These are phyloP conservation scores for Hygrophorus pudorinus DNA, from an alignment of 768 basidiomycete species.

Conservation along the genomic window DNA sequence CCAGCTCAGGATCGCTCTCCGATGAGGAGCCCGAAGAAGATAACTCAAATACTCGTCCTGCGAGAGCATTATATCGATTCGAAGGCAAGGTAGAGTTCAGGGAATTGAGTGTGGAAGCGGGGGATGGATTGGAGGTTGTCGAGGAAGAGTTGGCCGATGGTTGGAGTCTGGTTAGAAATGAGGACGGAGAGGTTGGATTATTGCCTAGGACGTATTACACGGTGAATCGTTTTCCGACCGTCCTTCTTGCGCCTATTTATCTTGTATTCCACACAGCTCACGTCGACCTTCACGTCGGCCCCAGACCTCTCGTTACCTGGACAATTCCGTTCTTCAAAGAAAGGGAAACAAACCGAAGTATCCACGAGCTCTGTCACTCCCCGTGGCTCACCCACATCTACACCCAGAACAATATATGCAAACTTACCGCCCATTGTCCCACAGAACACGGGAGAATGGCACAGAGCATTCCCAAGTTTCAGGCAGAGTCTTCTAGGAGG, in stretches of 20 bases:
- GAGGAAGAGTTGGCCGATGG: conserved; percentile 67
- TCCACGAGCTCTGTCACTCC: conserved; percentile 42
- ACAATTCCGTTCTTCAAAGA: conserved; percentile 11
- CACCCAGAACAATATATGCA: conserved; percentile 12
- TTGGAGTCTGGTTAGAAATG: conserved; percentile 65
- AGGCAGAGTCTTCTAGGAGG: conserved; percentile 64
- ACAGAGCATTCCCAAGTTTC: conserved; percentile 50
- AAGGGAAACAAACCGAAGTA: conserved; percentile 16
- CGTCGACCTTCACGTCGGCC: conserved; percentile 47
- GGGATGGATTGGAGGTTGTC: conserved; percentile 61
- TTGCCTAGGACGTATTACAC: conserved; percentile 67
- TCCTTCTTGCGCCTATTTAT: neutral
- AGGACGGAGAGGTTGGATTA: conserved; percentile 53
- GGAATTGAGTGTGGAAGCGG: conserved; percentile 59
- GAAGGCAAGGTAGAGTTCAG: conserved; percentile 68
- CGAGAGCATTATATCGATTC: conserved; percentile 65
- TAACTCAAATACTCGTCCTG: conserved; percentile 30
- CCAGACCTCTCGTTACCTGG: conserved; percentile 31
- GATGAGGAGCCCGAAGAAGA: conserved; percentile 39
- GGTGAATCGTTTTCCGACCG: conserved; percentile 28
- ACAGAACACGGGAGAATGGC: conserved; percentile 67
- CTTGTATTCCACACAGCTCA: conserved; percentile 37
- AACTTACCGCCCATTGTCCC: conserved; percentile 34
- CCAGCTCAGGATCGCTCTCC: conserved; percentile 34
- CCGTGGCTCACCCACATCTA: conserved; percentile 33